Conservation (phyloP, 768 basidiomycete species). For the Infundibulicybe gibba region DNA sequence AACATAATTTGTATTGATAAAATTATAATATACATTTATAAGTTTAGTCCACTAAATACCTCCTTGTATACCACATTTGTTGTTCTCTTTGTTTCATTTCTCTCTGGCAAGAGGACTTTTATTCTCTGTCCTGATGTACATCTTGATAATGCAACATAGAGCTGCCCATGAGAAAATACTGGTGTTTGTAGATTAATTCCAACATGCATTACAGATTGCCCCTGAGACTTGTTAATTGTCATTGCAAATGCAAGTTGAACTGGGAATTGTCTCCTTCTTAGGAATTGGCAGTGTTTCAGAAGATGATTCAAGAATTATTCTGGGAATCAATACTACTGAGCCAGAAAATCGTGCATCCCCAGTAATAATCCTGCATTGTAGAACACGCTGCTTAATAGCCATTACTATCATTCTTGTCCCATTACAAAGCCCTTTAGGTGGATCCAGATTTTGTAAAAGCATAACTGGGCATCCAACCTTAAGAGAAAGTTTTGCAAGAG, state of each 20-base stretch:
- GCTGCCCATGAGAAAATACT: conserved; percentile 40
- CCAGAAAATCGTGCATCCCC: conserved; percentile 22
- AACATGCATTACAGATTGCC: conserved; percentile 39
- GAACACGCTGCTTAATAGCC: conserved; percentile 16
- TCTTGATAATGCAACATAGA: conserved; percentile 41
- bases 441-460: conserved; percentile 34
- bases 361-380: conserved; percentile 28
- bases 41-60: neutral
- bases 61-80: neutral
- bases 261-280: conserved; percentile 35
- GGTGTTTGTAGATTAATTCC: conserved; percentile 32
- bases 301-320: conserved; percentile 15
- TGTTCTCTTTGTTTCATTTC: neutral
- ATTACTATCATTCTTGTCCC: conserved; percentile 27
- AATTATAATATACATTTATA: no score
- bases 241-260: conserved; percentile 37
- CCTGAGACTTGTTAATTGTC: conserved; percentile 43
- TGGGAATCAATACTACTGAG: conserved; percentile 27
- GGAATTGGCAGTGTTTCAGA: conserved; percentile 8
- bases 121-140: conserved; percentile 14
- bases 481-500: conserved; percentile 20
- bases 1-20: no score
- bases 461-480: conserved; percentile 31
- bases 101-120: neutral
- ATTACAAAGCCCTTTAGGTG: conserved; percentile 27